phyloP scores from a whole-genome alignment of 1,139 yeast genomes.

The Hyphopichia burtonii region DNA sequence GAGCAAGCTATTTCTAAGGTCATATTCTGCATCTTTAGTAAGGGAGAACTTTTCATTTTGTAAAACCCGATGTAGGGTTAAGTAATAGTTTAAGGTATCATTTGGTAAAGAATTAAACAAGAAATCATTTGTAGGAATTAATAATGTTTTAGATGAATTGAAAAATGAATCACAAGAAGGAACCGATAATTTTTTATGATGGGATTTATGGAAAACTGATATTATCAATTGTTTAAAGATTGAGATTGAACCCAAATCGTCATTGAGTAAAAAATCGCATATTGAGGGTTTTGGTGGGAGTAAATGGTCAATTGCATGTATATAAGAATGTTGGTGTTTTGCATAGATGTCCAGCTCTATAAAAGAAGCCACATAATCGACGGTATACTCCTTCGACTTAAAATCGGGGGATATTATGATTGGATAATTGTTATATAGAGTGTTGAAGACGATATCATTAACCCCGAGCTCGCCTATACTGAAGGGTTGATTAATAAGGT shows the following conservation, averaged over 20 bases:
- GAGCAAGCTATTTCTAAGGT: conserved; percentile 24
- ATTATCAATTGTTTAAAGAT: not conserved
- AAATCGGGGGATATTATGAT: conserved; percentile 30
- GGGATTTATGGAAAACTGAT: not conserved
- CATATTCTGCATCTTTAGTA: conserved; percentile 33
- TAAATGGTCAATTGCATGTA: conserved; percentile 67
- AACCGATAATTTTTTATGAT: conserved; percentile 11
- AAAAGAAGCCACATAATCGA: conserved; percentile 53
- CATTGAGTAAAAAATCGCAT: conserved; percentile 36
- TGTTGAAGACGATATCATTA: conserved; percentile 28
- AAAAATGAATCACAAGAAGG: conserved; percentile 34
- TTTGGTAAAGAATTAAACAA: conserved; percentile 25
- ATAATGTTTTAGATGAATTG: conserved; percentile 25
- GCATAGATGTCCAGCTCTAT: conserved; percentile 68
- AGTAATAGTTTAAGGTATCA: conserved; percentile 29
- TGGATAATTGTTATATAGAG: conserved; percentile 29
- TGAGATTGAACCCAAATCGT: not conserved
- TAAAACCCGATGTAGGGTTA: conserved; percentile 23
- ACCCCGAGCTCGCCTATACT: conserved; percentile 32
- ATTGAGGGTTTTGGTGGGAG: conserved; percentile 43
- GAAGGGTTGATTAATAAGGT: conserved; percentile 35
- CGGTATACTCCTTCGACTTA: conserved; percentile 27
- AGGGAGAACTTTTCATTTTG: conserved; percentile 19
- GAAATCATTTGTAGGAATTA: conserved; percentile 36
- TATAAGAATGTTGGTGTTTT: conserved; percentile 64